phyloP scores from a whole-genome alignment of 2,329 filamentous ascomycete species.

The Daldinia eschscholtzii region DNA sequence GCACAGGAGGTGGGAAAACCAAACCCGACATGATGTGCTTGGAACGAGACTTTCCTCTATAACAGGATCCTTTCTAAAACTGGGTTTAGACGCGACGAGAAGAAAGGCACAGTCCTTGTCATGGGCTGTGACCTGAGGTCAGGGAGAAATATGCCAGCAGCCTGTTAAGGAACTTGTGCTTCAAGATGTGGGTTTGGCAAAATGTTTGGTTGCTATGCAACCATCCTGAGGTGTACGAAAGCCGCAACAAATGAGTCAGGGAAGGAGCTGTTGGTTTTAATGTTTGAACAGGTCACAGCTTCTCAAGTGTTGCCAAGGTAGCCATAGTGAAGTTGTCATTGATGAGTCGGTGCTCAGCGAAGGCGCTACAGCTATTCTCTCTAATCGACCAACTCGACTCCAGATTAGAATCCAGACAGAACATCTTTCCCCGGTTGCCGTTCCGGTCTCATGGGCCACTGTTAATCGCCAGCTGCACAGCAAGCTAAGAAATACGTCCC shows the following conservation, averaged over 20 bases:
- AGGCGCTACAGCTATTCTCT: not conserved
- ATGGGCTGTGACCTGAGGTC: not conserved
- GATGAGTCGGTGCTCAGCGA: not conserved
- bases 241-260: not conserved
- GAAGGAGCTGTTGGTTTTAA: not conserved
- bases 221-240: not conserved
- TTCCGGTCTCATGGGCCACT: not conserved
- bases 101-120: not conserved
- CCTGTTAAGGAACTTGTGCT: not conserved
- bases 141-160: not conserved
- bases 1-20: not conserved
- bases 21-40: not conserved
- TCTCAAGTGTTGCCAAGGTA: not conserved
- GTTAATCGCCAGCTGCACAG: not conserved
- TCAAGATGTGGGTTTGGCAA: not conserved
- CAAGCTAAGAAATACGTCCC: not conserved
- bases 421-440: not conserved
- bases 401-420: not conserved
- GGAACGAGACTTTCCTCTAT: not conserved
- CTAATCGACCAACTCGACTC: not conserved
- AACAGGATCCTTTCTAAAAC: not conserved
- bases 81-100: not conserved
- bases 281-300: not conserved
- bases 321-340: not conserved
- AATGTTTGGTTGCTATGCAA: slow-evolving; percentile 2